Percentiles rank a stretch among this genome's conserved stretches.
Conservation (phyloP, 176 grass and related monocot genomes). For the Dactylis glomerata region DNA sequence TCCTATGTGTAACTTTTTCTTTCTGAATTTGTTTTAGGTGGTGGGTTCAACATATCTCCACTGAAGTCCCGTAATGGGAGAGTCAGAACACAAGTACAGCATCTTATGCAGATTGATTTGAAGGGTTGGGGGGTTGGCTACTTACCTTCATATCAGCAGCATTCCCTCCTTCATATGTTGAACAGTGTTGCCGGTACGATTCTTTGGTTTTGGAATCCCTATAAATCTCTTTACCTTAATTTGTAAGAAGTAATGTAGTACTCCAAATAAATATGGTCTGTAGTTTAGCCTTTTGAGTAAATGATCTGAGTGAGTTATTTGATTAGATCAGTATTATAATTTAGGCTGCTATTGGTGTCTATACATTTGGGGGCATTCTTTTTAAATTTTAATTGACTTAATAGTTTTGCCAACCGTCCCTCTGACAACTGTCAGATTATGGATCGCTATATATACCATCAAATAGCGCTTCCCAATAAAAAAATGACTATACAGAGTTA, state of each 20-base stretch:
- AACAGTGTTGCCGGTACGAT: constrained; percentile 87
- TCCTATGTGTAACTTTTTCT: neutral
- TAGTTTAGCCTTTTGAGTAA: constrained; percentile 12
- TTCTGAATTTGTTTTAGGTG: constrained; percentile 18
- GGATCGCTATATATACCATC: too few species aligned
- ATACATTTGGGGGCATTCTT: neutral
- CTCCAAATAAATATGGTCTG: neutral
- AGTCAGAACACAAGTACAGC: constrained; percentile 83
- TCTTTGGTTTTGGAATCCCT: neutral
- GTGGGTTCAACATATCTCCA: constrained; percentile 96
- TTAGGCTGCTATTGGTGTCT: neutral
- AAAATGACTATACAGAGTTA: too few species aligned
- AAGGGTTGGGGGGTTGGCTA: constrained; percentile 92
- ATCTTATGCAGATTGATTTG: constrained; percentile 99
- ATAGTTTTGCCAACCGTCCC: too few species aligned
- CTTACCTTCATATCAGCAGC: constrained; percentile 86
- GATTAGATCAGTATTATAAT: neutral
- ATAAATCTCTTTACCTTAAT: neutral
- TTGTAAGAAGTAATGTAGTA: neutral
- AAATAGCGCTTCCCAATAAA: too few species aligned
- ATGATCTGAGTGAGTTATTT: neutral
- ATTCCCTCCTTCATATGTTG: constrained; percentile 95
- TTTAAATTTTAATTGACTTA: constrained; percentile 9
- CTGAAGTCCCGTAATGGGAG: constrained; percentile 78
- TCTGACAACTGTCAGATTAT: too few species aligned